Evolutionary conservation across 768 basidiomycete species (phyloP), one percentile per base, ranked within the genome.

Genomic region (Astraeus odoratus): DNA sequence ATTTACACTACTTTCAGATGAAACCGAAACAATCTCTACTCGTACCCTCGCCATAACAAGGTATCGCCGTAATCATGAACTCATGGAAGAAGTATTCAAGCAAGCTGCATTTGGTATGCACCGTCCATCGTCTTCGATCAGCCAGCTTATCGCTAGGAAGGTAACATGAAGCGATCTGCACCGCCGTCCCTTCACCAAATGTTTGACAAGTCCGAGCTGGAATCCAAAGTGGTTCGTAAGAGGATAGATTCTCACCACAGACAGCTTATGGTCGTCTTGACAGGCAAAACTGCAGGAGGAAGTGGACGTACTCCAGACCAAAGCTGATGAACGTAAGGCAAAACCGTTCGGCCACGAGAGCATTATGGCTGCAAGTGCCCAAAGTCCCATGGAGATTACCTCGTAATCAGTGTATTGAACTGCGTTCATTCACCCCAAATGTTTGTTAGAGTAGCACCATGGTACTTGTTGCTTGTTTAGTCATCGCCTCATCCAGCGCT

Each of bases 11-110:
- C 24, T 3, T 43, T n/a, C 8, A 76, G 81, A 86, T 52, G 84
- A 86, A 49, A 64, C 72, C 19, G 86, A 89, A 47, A 68, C 73
- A 48, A 82, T 89, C 47, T 83, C 87, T 0, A 78, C 83, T 2
- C 75, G 83, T 34, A 77, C 84, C 2, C 70, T 89, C 13, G 83
- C 88, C 6, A 55, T 84, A 27, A 75, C 79, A 15, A 73, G 87
- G 27, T 91, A 88, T 57, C 76, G 73, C 51, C 78, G 86, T 5
- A 91, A 91, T 55, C 86, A 90, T 55, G 87, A 88, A 35, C 69
- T 83, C 48, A 91, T 91, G 86, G 83, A 83, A 56, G 83, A 83
- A 34, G 82, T 91, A 1, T 89, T 91, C 61, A 72, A 71, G 51
- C 74, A 77, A 51, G 86, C 87, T 19, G 83, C 82, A 1, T 83